Evolutionary conservation across 2,329 filamentous ascomycete genomes (phyloP), one percentile per base, ranked within the genome.

Genomic region (Fusarium irregulare): DNA sequence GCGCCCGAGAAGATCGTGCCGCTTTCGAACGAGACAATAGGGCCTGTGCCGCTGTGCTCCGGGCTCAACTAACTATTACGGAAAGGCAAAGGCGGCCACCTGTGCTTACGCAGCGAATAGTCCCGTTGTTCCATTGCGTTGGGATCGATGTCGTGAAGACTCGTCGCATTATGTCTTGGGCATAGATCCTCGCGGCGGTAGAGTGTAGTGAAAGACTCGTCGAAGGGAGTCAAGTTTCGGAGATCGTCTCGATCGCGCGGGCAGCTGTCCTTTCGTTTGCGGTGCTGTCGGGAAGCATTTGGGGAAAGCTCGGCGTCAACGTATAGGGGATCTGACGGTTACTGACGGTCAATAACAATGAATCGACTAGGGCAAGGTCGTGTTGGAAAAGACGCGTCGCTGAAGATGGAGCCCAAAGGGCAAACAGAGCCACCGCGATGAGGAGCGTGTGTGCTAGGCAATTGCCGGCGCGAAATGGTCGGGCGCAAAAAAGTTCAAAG

Each of bases 71-170:
- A 10, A n/a, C 18, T 7, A n/a, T n/a, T 3, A 18, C 18, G 34
- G 4, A 6, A n/a, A 2, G 34, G 34, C 18, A 0, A 18, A 6
- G 34, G 10, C 9, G 34, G 10, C 4, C 3, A 37, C 6, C 5
- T 37, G 6, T 37, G 3, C 10, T 37, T n/a, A 18, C 18, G 34
- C 18, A 37, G 18, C 18, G 1, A 12, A 37, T 37, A 6, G 34
- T n/a, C 34, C 18, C 3, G 10, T n/a, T n/a, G 10, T 3, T 37
- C 10, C 18, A 6, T 11, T 37, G 18, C 11, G 18, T 18, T 37
- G 34, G 34, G 10, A 4, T 37, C 18, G 34, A 37, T 37, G 4
- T n/a, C 34, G 18, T 37, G 9, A 37, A 4, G 34, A n/a, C 2
- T 4, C 10, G 9, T 37, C 34, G 18, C n/a, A 6, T 37, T 10